Evolutionary conservation across 257 asterid genomes (phyloP).

Genomic region (Paraleonurus japonicus): DNA sequence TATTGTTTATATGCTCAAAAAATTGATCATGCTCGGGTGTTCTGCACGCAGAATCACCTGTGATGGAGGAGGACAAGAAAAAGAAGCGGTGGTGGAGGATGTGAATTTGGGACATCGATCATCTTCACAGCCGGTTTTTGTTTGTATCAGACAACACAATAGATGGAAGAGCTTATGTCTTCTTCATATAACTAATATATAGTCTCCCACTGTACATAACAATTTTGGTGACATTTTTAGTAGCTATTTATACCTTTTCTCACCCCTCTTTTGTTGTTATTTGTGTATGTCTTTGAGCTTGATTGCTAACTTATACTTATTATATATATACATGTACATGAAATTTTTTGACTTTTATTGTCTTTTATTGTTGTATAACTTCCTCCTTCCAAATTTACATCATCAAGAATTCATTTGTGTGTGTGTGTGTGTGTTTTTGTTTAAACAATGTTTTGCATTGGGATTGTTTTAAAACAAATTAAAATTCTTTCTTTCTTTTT

Average conservation of each 20-base stretch:
- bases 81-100: conserved; percentile 57
- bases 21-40: too few relatives aligned
- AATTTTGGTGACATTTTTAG: conserved; percentile 18
- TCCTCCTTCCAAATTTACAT: too few relatives aligned
- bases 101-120: conserved; percentile 19
- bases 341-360: background rate
- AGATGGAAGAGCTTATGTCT: background rate
- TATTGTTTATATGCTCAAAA: background rate
- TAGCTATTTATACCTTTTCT: background rate
- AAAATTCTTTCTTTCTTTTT: too few relatives aligned
- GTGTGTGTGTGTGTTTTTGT: too few relatives aligned
- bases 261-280: background rate
- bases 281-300: background rate
- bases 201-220: conserved; percentile 15
- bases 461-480: too few relatives aligned
- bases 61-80: conserved; percentile 37
- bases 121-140: background rate
- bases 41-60: conserved; percentile 43
- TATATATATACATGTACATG: background rate
- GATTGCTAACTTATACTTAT: background rate
- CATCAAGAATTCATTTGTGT: too few relatives aligned
- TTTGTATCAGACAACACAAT: conserved; percentile 2
- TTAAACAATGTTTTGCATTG: too few relatives aligned
- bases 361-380: background rate
- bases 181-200: background rate